phyloP scores from a whole-genome alignment of 345 rosid species.

The Brassica napus region DNA sequence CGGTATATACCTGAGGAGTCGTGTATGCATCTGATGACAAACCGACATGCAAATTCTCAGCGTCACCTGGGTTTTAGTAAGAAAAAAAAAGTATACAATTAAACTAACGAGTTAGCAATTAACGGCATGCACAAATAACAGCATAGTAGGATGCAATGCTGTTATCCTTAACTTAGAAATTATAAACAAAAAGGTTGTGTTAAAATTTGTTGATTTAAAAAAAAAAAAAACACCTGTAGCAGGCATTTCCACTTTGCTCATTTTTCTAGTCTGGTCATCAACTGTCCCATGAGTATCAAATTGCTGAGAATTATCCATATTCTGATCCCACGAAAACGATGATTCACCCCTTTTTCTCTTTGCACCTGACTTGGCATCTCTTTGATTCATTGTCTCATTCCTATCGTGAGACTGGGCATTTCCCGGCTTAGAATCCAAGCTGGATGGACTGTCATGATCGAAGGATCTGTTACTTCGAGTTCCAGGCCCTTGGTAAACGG shows the following conservation, averaged over 20 bases:
- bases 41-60: constrained; percentile 57
- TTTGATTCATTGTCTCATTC: constrained; percentile 54
- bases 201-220: constrained; percentile 2
- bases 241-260: constrained; percentile 59
- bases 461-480: constrained; percentile 66
- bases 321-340: constrained; percentile 52
- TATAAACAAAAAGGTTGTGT: neutral
- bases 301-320: constrained; percentile 55
- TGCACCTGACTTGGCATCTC: constrained; percentile 54
- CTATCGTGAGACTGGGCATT: constrained; percentile 85
- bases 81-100: neutral
- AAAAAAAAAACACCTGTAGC: constrained; percentile 41
- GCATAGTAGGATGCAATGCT: neutral
- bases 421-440: constrained; percentile 84
- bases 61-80: constrained; percentile 46
- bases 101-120: neutral
- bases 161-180: neutral
- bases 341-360: constrained; percentile 87
- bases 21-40: constrained; percentile 50
- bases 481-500: constrained; percentile 74
- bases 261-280: constrained; percentile 56
- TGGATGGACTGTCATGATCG: constrained; percentile 94
- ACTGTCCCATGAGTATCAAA: constrained; percentile 45
- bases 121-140: neutral
- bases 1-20: constrained; percentile 51